phyloP scores from a whole-genome alignment of 139 green algal genomes.

The Picochlorum sp. region DNA sequence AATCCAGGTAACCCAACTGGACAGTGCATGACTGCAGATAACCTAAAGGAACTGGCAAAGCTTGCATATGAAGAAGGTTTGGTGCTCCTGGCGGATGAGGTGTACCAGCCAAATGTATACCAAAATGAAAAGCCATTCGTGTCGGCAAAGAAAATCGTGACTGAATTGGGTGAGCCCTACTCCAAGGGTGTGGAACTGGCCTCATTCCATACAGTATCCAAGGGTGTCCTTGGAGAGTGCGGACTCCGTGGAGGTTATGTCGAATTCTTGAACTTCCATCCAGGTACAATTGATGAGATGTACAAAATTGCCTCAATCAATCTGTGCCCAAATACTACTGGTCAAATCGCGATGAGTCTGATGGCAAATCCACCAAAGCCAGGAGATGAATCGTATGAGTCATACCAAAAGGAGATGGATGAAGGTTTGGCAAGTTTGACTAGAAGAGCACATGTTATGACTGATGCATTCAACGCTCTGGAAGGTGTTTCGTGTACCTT shows the following conservation, averaged over 20 bases:
- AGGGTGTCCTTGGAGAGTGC: slow-evolving; percentile 68
- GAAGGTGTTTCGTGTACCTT: slow-evolving; percentile 80
- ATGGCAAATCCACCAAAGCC: slow-evolving; percentile 76
- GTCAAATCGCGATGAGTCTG: slow-evolving; percentile 78
- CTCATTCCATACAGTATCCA: slow-evolving; percentile 77
- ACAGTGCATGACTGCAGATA: slow-evolving; percentile 60
- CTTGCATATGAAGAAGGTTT: slow-evolving; percentile 62
- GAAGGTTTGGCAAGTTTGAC: slow-evolving; percentile 58
- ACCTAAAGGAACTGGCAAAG: slow-evolving; percentile 87
- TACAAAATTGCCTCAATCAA: slow-evolving; percentile 86
- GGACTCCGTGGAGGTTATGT: slow-evolving; percentile 81
- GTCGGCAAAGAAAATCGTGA: slow-evolving; percentile 65
- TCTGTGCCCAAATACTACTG: slow-evolving; percentile 82
- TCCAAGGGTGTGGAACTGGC: slow-evolving; percentile 51
- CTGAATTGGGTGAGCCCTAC: slow-evolving; percentile 54
- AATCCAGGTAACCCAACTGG: slow-evolving; percentile 97
- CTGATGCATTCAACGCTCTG: slow-evolving; percentile 71
- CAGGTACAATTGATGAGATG: slow-evolving; percentile 59
- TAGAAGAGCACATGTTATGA: slow-evolving; percentile 64
- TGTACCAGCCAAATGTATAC: slow-evolving; percentile 57
- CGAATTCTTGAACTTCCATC: slow-evolving; percentile 73
- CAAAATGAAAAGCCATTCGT: slow-evolving; percentile 78
- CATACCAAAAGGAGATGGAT: slow-evolving; percentile 54
- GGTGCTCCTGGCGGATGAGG: slow-evolving; percentile 90
- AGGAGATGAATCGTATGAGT: slow-evolving; percentile 51